Percentiles rank a stretch among this genome's conserved stretches.
These are phyloP conservation scores for Sclerotinia nivalis DNA, from an alignment of 2,329 filamentous ascomycete genomes.

Conservation along the genomic window DNA sequence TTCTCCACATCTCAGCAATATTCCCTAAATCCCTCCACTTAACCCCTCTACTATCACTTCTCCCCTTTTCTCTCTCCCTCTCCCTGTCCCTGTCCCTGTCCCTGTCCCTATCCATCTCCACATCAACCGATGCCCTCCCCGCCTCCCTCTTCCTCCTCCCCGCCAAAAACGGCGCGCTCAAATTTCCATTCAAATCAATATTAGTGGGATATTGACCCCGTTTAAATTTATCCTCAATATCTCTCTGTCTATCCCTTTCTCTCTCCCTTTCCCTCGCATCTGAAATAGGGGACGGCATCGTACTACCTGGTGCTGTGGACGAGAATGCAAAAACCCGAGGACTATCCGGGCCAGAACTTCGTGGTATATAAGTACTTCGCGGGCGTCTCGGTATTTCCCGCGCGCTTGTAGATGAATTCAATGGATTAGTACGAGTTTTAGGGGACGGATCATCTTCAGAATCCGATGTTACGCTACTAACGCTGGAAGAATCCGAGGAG, in stretches of 20 bases:
- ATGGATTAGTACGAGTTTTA: slow-evolving; percentile 11
- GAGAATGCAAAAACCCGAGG: slow-evolving; percentile 4
- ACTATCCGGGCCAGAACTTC: background rate
- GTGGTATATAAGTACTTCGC: slow-evolving; percentile 4
- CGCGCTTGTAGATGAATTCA: background rate
- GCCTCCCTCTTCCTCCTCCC: slow-evolving; percentile 40
- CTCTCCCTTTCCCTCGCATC: slow-evolving; percentile 35
- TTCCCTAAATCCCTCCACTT: slow-evolving; percentile 23
- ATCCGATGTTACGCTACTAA: slow-evolving; percentile 10
- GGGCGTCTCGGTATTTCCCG: background rate
- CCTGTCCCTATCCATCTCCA: background rate
- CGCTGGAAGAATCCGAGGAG: background rate
- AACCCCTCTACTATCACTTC: slow-evolving; percentile 17
- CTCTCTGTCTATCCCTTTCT: slow-evolving; percentile 32
- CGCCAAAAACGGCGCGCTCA: slow-evolving; percentile 38
- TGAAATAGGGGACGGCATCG: slow-evolving; percentile 16
- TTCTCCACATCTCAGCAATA: slow-evolving; percentile 25
- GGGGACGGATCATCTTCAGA: slow-evolving; percentile 22
- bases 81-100: slow-evolving; percentile 40
- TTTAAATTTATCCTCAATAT: slow-evolving; percentile 32
- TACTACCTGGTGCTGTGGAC: slow-evolving; percentile 9
- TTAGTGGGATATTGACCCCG: slow-evolving; percentile 34
- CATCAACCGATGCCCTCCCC: slow-evolving; percentile 34
- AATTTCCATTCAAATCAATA: slow-evolving; percentile 37
- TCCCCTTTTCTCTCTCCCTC: slow-evolving; percentile 40